phyloP scores from a whole-genome alignment of 768 basidiomycete species.

The Agaricus sinodeliciosus region DNA sequence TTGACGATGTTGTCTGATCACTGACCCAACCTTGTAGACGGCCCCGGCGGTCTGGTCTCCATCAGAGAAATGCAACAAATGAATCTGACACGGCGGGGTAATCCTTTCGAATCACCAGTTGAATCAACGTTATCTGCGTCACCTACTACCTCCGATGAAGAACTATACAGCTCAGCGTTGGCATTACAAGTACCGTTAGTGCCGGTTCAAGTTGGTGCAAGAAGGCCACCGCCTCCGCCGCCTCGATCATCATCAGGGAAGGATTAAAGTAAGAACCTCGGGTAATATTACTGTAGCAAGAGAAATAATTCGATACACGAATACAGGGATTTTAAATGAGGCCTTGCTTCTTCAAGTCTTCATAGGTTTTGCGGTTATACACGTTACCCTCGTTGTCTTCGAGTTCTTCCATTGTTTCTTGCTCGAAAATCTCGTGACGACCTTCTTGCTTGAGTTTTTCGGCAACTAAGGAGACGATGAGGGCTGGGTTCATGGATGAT shows the following conservation, averaged over 20 bases:
- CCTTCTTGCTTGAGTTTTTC: constrained; percentile 98
- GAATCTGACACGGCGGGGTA: constrained; percentile 30
- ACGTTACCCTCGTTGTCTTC: constrained; percentile 99
- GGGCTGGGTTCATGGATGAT: background rate
- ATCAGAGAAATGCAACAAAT: constrained; percentile 31
- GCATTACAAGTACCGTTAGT: constrained; percentile 65
- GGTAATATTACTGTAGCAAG: constrained; percentile 2
- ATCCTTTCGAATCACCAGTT: constrained; percentile 70
- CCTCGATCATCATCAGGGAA: constrained; percentile 18
- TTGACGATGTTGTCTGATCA: background rate
- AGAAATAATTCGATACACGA: constrained; percentile 6
- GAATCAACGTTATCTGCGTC: constrained; percentile 67
- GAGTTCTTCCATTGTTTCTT: constrained; percentile 95
- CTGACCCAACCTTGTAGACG: constrained; percentile 32
- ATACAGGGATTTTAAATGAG: constrained; percentile 46
- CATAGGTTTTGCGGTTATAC: constrained; percentile 97
- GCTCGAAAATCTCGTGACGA: constrained; percentile 86
- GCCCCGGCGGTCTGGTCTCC: constrained; percentile 50
- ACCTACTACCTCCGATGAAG: constrained; percentile 81
- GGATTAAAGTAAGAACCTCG: constrained; percentile 5
- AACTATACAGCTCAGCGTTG: constrained; percentile 69
- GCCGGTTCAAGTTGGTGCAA: constrained; percentile 34
- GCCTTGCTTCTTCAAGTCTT: constrained; percentile 94
- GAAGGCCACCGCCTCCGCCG: constrained; percentile 24
- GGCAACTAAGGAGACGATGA: constrained; percentile 53